These are phyloP conservation scores for Colletotrichum truncatum DNA, from an alignment of 2,329 filamentous ascomycete genomes.

Conservation along the genomic window DNA sequence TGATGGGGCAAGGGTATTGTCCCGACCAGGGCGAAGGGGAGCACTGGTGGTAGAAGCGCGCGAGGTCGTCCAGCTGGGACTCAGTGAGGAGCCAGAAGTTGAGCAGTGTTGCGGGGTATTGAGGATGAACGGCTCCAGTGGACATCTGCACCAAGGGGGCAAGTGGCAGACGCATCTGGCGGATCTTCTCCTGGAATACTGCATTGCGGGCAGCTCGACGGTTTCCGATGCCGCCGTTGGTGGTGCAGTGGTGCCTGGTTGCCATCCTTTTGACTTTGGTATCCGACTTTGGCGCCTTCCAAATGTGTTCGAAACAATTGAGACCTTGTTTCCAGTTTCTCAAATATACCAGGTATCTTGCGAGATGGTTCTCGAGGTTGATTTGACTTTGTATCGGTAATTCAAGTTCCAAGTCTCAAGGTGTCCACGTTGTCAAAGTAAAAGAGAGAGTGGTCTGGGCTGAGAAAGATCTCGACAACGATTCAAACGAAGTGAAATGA, in stretches of 20 bases:
- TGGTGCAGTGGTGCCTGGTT: constrained; percentile 26
- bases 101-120: constrained; percentile 73
- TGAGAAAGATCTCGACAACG: background rate
- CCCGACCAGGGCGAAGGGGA: constrained; percentile 62
- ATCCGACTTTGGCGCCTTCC: no score
- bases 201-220: constrained; percentile 55
- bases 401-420: no score
- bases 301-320: background rate
- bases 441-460: background rate
- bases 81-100: constrained; percentile 80
- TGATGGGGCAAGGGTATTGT: constrained; percentile 75
- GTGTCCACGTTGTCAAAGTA: no score
- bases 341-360: background rate
- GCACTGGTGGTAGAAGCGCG: constrained; percentile 78
- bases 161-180: constrained; percentile 72
- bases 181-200: constrained; percentile 67
- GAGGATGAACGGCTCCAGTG: constrained; percentile 69
- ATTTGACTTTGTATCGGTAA: no score
- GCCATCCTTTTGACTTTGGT: constrained; percentile 13
- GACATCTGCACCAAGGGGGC: constrained; percentile 72
- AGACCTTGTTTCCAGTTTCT: no score
- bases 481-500: background rate
- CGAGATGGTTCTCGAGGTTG: background rate
- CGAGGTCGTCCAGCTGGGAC: constrained; percentile 73
- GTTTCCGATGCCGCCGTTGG: constrained; percentile 38